Evolutionary conservation across 2,329 filamentous ascomycete species (phyloP).

Genomic region (Trichoderma sp.): DNA sequence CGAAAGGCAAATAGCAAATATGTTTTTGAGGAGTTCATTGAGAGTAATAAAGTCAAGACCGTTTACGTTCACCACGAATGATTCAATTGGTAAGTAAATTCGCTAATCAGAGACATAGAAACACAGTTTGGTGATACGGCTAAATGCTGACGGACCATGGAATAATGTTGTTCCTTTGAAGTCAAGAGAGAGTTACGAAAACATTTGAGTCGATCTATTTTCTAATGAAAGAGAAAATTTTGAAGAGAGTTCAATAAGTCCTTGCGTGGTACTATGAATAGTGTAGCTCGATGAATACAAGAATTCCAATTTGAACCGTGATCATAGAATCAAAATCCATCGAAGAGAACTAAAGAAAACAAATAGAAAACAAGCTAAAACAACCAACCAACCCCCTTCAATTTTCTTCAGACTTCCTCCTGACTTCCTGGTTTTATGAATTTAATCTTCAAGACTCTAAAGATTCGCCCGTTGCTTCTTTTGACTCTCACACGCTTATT

Average conservation of each 20-base stretch:
- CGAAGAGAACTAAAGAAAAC: not conserved
- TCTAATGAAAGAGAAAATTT: not conserved
- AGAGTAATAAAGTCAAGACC: not conserved
- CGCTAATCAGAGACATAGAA: not conserved
- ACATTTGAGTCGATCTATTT: not conserved
- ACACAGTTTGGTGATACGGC: not conserved
- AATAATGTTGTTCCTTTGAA: not conserved
- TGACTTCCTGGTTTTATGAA: not conserved
- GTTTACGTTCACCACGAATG: not conserved
- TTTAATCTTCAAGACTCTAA: not conserved
- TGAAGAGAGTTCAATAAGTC: not conserved
- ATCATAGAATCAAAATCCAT: not conserved
- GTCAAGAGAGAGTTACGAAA: not conserved
- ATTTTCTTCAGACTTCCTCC: not conserved
- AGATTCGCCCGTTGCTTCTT: not conserved
- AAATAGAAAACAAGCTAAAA: not conserved
- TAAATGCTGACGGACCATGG: not conserved
- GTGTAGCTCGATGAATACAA: not conserved
- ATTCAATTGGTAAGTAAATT: not conserved
- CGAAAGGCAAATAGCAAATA: not conserved
- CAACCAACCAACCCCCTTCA: not conserved
- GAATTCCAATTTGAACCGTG: not conserved
- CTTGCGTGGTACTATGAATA: not conserved
- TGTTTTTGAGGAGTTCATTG: not conserved
- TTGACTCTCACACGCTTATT: not conserved